Conservation (phyloP, 1,284 basidiomycete species). For the Peniophora sp. region DNA sequence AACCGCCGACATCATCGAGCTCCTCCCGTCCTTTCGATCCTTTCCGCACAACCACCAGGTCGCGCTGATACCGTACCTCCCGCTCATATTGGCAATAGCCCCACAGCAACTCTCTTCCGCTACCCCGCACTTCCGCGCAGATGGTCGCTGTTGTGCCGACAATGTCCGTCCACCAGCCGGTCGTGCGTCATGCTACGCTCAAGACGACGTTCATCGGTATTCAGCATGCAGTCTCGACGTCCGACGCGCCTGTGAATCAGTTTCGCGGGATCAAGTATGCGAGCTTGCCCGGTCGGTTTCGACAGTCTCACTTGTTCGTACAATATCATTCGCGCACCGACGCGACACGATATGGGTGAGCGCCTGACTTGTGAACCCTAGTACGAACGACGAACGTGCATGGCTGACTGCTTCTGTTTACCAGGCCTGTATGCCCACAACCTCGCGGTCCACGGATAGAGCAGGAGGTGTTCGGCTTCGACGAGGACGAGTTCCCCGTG, state of each 20-base stretch:
- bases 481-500: conserved; percentile 41
- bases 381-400: not conserved
- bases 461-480: conserved; percentile 54
- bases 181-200: conserved; percentile 45
- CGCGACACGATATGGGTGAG: conserved; percentile 56
- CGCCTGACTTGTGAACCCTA: conserved; percentile 5
- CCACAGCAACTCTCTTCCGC: not conserved
- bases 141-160: not conserved
- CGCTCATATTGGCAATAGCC: not conserved
- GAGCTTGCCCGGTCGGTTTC: conserved; percentile 62
- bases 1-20: too few species aligned
- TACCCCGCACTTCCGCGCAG: not conserved
- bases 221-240: conserved; percentile 49
- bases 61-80: not conserved
- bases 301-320: conserved; percentile 54
- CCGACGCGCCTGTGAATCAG: conserved; percentile 52
- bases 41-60: too few species aligned
- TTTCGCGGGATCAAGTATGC: conserved; percentile 73
- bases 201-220: conserved; percentile 58
- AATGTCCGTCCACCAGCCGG: conserved; percentile 13
- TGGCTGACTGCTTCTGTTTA: conserved; percentile 3
- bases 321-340: conserved; percentile 50
- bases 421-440: conserved; percentile 72
- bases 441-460: conserved; percentile 40
- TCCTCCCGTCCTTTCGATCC: too few species aligned